Base-by-base conservation (phyloP, 2,329 filamentous ascomycete genomes). In the Nemania bipapillata region DNA sequence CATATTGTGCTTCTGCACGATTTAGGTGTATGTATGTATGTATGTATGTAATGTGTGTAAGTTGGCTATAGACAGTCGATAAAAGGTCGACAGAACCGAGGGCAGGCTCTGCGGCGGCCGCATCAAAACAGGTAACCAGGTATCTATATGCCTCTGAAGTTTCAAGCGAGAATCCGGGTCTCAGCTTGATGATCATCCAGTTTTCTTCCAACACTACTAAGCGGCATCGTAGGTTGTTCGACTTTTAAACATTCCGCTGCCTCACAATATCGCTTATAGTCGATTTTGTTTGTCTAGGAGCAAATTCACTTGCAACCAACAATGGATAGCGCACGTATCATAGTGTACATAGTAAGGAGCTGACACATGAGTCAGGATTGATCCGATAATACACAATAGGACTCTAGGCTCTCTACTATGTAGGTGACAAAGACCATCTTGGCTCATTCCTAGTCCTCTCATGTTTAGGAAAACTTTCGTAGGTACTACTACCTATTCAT, bases 161-260 rank as follows among this genome's bases (percentile, higher is more conserved):
- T 82, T 82, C 80, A 82, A 81, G 77, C 77, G 74, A 75, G 74
- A 77, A 78, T 70, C 73, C 72, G 69, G 79, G 81, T 83, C 78
- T 83, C 81, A 83, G 79, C 74, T 76, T 76, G 81, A 65, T 77
- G 79, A 82, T 82, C 80, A 76, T 77, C 74, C 72, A 65, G 72
- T 65, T 66, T 66, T 60, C 63, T 7, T 45, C 15, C 4, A n/a
- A 45, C 40, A 3, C 12, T 60, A n/a, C 32, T 26, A 55, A 40
- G 28, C 26, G 24, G 22, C 8, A 24, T 24, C 20, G 2, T 17
- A 4, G 15, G 40, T 4, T 45, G 20, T 45, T 45, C 40, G 17
- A 32, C 2, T 26, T 49, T 6, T 26, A 24, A 49, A 26, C 24
- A 24, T 26, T 6, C 20, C 2, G 7, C 12, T 49, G 20, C 20